These are phyloP conservation scores for Xylaria sp. DNA, from an alignment of 2,329 filamentous ascomycete genomes.

Conservation along the genomic window DNA sequence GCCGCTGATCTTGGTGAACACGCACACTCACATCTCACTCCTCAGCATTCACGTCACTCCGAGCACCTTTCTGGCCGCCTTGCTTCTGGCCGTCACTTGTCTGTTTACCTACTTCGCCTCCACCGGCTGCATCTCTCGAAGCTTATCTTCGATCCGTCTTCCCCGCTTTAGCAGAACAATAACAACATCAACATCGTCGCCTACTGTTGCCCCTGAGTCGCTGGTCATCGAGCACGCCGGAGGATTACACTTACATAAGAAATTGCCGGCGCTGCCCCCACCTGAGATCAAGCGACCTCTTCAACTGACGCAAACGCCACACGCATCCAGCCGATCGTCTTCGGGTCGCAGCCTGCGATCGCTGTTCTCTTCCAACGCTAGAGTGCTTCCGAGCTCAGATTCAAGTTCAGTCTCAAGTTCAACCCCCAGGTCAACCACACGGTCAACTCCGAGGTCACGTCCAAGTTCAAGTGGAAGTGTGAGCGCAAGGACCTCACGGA, in stretches of 20 bases:
- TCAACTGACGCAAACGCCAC: constrained; percentile 24
- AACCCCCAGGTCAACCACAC: not conserved
- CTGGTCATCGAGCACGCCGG: constrained; percentile 14
- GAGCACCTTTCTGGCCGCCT: constrained; percentile 50
- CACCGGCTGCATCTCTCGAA: constrained; percentile 33
- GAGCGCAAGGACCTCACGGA: constrained; percentile 4
- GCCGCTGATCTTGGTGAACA: constrained; percentile 56
- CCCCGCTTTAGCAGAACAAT: constrained; percentile 9
- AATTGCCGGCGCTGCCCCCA: constrained; percentile 23
- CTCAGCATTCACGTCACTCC: constrained; percentile 55
- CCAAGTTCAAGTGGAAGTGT: constrained; percentile 5
- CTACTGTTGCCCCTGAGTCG: constrained; percentile 4
- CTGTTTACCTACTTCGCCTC: constrained; percentile 44
- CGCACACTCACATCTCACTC: constrained; percentile 57
- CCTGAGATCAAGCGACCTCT: constrained; percentile 24
- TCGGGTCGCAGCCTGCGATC: constrained; percentile 28
- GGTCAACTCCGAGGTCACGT: not conserved
- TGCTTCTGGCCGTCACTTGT: constrained; percentile 47
- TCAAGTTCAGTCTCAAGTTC: not conserved
- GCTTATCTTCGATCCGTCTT: constrained; percentile 31
- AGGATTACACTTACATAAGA: constrained; percentile 14
- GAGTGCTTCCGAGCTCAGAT: constrained; percentile 19
- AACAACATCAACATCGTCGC: not conserved
- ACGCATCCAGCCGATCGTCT: constrained; percentile 19
- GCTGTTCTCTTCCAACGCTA: constrained; percentile 27